Evolutionary conservation across 176 grass and related monocot species (phyloP).

Genomic region (Ensete ventricosum): DNA sequence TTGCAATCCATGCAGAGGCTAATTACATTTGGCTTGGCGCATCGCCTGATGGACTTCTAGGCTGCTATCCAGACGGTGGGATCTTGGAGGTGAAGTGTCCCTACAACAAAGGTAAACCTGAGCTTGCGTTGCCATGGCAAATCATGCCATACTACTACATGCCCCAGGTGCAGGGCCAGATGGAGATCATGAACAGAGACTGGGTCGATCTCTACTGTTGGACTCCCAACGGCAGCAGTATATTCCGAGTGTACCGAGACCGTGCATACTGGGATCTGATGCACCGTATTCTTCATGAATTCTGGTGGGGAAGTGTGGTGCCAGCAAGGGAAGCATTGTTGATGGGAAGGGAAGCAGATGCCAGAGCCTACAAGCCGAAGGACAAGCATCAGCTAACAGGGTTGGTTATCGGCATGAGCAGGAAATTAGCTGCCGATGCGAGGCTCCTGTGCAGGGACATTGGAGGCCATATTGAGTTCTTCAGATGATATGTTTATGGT

Average conservation of each 20-base stretch:
- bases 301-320: slow-evolving; percentile 87
- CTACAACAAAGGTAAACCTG: slow-evolving; percentile 93
- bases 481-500: slow-evolving; percentile 33
- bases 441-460: slow-evolving; percentile 83
- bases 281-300: slow-evolving; percentile 54
- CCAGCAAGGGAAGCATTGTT: slow-evolving; percentile 56
- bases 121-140: slow-evolving; percentile 74
- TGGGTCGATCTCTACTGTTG: slow-evolving; percentile 98
- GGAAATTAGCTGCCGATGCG: slow-evolving; percentile 64
- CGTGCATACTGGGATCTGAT: slow-evolving; percentile 79
- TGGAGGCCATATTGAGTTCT: slow-evolving; percentile 88
- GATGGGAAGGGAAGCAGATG: slow-evolving; percentile 43
- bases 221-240: slow-evolving; percentile 83
- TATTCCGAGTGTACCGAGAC: slow-evolving; percentile 55
- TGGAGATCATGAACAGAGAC: slow-evolving; percentile 94
- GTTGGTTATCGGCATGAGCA: slow-evolving; percentile 54
- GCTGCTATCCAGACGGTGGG: slow-evolving; percentile 56
- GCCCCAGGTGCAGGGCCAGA: slow-evolving; percentile 94
- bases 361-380: slow-evolving; percentile 54
- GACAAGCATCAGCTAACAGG: slow-evolving; percentile 66
- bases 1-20: slow-evolving; percentile 64
- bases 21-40: slow-evolving; percentile 83
- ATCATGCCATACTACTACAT: slow-evolving; percentile 90
- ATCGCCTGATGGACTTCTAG: slow-evolving; percentile 83
- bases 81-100: slow-evolving; percentile 96